Conservation (phyloP, 345 rosid genomes). For the Atalantia buxifolia region DNA sequence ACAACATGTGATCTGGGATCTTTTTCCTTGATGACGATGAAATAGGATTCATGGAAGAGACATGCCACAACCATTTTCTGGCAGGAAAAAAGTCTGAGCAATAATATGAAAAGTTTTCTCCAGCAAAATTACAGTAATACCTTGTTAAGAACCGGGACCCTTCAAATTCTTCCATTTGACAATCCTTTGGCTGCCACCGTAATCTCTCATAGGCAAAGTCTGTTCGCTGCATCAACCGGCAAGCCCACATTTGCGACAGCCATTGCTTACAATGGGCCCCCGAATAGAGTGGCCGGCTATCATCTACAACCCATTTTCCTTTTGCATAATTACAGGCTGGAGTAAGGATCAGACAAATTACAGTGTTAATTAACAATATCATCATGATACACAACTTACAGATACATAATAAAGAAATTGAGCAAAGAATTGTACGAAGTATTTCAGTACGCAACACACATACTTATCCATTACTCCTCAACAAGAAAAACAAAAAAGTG, state of each 20-base stretch:
- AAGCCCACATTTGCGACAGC: conserved; percentile 95
- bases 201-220: conserved; percentile 76
- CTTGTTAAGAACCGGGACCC: conserved; percentile 65
- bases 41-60: background rate
- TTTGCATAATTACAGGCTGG: conserved; percentile 77
- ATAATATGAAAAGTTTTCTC: background rate
- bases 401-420: background rate
- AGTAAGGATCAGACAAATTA: conserved; percentile 2
- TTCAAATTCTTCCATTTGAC: conserved; percentile 79
- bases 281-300: conserved; percentile 63
- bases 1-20: background rate
- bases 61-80: background rate
- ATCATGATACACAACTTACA: background rate
- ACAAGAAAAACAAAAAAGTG: background rate
- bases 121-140: conserved; percentile 30
- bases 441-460: no score
- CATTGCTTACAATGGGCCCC: conserved; percentile 82
- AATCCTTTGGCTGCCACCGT: conserved; percentile 84
- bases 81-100: background rate
- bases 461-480: background rate
- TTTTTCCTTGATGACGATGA: background rate
- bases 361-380: conserved; percentile 8
- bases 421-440: background rate
- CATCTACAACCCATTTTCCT: conserved; percentile 93
- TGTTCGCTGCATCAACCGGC: conserved; percentile 79